Conservation (phyloP, 2,329 filamentous ascomycete genomes). For the Tolypocladium paradoxum region DNA sequence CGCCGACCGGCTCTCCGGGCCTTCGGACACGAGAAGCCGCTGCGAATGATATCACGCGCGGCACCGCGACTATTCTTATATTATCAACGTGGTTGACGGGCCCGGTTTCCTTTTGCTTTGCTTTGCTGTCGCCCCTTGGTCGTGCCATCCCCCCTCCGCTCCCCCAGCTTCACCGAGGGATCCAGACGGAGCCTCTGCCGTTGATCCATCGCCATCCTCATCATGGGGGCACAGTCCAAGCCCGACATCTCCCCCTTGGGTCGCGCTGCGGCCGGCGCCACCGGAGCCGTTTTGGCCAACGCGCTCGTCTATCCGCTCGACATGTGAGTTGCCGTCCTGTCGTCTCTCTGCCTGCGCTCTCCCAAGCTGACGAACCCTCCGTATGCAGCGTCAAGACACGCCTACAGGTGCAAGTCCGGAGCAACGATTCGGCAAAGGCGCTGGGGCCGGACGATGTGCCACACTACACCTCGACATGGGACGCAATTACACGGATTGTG, state of each 20-base stretch:
- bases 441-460: constrained; percentile 29
- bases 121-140: neutral
- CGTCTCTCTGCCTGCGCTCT: neutral
- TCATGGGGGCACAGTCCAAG: constrained; percentile 51
- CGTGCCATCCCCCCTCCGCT: neutral
- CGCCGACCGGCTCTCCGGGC: neutral
- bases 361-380: neutral
- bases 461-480: constrained; percentile 79
- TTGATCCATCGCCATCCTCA: neutral
- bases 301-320: constrained; percentile 92
- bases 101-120: neutral
- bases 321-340: constrained; percentile 53
- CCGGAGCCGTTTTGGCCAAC: constrained; percentile 89
- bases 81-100: neutral
- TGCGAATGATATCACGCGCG: neutral
- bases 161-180: neutral
- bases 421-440: constrained; percentile 26
- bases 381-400: constrained; percentile 77
- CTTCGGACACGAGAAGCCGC: neutral
- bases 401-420: constrained; percentile 86
- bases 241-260: constrained; percentile 81
- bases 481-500: constrained; percentile 78
- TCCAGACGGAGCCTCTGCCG: neutral
- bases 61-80: neutral
- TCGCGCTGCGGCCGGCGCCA: constrained; percentile 80